These are phyloP conservation scores for Alternaria sp. DNA, from an alignment of 2,329 filamentous ascomycete genomes.

Conservation along the genomic window DNA sequence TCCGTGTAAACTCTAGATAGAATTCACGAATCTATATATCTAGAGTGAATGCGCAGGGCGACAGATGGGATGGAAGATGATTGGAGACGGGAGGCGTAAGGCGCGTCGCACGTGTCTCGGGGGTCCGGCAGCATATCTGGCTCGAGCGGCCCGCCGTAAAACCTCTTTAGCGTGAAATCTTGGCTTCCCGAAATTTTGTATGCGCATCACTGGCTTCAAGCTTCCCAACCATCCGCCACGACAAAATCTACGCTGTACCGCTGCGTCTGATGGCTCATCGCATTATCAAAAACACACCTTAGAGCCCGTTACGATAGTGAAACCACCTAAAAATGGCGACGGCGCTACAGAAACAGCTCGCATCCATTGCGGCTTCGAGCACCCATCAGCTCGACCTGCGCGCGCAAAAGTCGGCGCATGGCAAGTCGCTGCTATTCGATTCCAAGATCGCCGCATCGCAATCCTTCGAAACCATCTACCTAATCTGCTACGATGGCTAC, in stretches of 20 bases:
- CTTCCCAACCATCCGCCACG: constrained; percentile 23
- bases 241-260: constrained; percentile 25
- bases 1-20: background rate
- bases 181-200: constrained; percentile 28
- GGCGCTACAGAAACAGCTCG: constrained; percentile 90
- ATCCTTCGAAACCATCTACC: constrained; percentile 87
- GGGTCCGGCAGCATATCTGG: constrained; percentile 14
- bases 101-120: constrained; percentile 20
- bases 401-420: constrained; percentile 89
- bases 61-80: background rate
- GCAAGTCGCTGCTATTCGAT: constrained; percentile 94
- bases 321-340: constrained; percentile 66
- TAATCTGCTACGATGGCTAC: constrained; percentile 87
- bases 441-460: constrained; percentile 83
- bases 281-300: background rate
- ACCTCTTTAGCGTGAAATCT: constrained; percentile 34
- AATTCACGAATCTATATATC: background rate
- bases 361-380: constrained; percentile 87
- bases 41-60: background rate
- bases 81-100: constrained; percentile 14
- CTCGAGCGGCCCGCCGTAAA: constrained; percentile 21
- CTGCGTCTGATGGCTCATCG: constrained; percentile 37
- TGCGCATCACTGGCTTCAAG: constrained; percentile 13
- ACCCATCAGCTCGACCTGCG: constrained; percentile 92
- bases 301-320: background rate